Evolutionary conservation across 2,329 filamentous ascomycete genomes (phyloP).

Genomic region (Lasiodiplodia sp.): DNA sequence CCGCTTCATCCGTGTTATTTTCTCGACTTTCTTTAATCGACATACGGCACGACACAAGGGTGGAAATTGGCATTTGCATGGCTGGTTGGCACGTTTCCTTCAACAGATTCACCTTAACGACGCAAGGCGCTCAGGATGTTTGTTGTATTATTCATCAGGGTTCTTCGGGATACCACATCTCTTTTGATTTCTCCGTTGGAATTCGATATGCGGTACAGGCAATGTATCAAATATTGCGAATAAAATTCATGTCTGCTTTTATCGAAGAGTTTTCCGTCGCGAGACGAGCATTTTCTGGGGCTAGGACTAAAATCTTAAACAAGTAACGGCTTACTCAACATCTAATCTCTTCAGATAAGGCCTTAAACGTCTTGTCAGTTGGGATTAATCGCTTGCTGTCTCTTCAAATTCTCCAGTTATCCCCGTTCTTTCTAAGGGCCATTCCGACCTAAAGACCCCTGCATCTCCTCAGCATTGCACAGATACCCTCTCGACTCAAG

Average conservation of each 20-base stretch:
- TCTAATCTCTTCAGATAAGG: not conserved
- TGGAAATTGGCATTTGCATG: conserved; percentile 13
- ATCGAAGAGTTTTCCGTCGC: not conserved
- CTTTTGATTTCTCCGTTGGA: not conserved
- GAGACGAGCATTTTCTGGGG: not conserved
- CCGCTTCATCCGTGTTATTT: not conserved
- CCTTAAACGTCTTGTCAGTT: not conserved
- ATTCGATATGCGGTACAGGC: not conserved
- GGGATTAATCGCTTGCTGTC: not conserved
- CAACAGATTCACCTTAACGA: not conserved
- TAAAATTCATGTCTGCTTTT: not conserved
- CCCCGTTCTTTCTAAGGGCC: not conserved
- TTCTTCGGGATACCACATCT: conserved; percentile 19
- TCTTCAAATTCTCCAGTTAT: not conserved
- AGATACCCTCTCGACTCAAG: not conserved
- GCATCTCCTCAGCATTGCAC: not conserved
- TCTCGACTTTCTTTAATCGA: conserved; percentile 14
- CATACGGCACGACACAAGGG: not conserved
- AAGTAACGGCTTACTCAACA: not conserved
- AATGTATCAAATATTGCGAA: not conserved
- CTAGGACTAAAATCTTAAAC: not conserved
- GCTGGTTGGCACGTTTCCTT: not conserved
- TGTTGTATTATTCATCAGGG: conserved; percentile 12
- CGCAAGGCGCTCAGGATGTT: conserved; percentile 22
- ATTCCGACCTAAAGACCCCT: not conserved